Conservation (phyloP, 129 eudicot species). For the Sambucus nigra region DNA sequence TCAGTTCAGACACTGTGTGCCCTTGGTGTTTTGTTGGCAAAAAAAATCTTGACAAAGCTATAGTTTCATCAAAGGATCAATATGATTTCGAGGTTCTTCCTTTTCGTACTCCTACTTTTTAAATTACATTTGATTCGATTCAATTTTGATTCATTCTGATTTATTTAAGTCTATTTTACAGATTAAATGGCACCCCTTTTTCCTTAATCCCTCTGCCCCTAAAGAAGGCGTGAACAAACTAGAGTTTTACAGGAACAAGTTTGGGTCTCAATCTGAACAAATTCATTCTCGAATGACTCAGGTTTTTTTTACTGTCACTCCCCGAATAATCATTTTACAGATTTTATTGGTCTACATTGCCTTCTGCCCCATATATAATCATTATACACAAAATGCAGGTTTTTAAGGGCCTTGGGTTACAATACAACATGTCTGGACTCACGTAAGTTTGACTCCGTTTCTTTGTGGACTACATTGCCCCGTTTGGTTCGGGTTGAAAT, state of each 20-base stretch:
- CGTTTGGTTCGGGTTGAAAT: too few species aligned
- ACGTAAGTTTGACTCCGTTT: slow-evolving; percentile 47
- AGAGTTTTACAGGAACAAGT: slow-evolving; percentile 50
- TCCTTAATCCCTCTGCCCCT: slow-evolving; percentile 80
- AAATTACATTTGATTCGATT: background rate
- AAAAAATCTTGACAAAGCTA: slow-evolving; percentile 81
- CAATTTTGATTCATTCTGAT: slow-evolving; percentile 12
- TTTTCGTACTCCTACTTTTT: slow-evolving; percentile 1
- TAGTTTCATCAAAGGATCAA: slow-evolving; percentile 55
- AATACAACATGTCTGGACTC: slow-evolving; percentile 64
- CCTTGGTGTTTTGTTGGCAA: slow-evolving; percentile 99
- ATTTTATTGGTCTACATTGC: slow-evolving; percentile 2
- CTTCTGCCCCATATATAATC: slow-evolving; percentile 4
- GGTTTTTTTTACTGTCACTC: slow-evolving; percentile 26
- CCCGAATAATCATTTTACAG: background rate
- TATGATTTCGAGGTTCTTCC: slow-evolving; percentile 62
- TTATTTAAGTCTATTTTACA: slow-evolving; percentile 19
- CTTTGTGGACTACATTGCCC: background rate
- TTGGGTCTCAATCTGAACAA: slow-evolving; percentile 63
- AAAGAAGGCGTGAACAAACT: slow-evolving; percentile 70
- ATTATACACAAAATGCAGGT: slow-evolving; percentile 38
- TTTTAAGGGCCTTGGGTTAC: slow-evolving; percentile 65
- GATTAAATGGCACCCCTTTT: slow-evolving; percentile 82
- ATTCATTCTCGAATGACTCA: slow-evolving; percentile 59
- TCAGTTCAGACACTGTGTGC: slow-evolving; percentile 77